Evolutionary conservation across 2,329 filamentous ascomycete genomes (phyloP).

Genomic region (Zasmidium citrigriseum): DNA sequence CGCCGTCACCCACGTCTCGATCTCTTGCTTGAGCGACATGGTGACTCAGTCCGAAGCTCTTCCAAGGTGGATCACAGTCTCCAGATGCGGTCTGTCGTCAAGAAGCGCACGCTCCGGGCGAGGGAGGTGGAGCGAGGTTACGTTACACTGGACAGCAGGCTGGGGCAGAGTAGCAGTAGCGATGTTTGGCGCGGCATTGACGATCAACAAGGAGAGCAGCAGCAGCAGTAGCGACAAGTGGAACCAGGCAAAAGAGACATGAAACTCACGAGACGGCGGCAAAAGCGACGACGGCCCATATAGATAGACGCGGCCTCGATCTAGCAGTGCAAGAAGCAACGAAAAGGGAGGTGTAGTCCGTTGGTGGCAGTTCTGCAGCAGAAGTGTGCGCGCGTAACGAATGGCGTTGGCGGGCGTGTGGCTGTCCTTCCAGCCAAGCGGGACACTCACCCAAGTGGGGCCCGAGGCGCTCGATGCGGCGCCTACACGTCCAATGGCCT

Average conservation of each 20-base stretch:
- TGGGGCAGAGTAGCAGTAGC: conserved; percentile 4
- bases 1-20: conserved; percentile 96
- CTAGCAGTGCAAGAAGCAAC: conserved; percentile 11
- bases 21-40: conserved; percentile 71
- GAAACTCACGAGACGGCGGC: conserved; percentile 18
- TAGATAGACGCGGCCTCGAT: conserved; percentile 2
- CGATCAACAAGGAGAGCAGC: conserved; percentile 16
- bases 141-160: no score
- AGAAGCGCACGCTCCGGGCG: neutral
- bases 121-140: conserved; percentile 8
- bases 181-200: conserved; percentile 14
- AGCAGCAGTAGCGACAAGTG: neutral
- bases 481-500: neutral
- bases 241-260: conserved; percentile 3
- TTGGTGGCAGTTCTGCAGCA: no score
- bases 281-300: neutral
- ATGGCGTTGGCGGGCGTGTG: conserved; percentile 13
- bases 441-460: neutral
- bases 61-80: neutral
- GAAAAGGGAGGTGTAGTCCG: neutral
- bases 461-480: neutral
- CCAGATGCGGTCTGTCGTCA: neutral
- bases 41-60: conserved; percentile 14
- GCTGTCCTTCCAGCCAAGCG: conserved; percentile 1
- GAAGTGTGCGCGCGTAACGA: conserved; percentile 26